Percentiles rank a stretch among this genome's conserved stretches.
These are phyloP conservation scores for Tillandsia fasciculata DNA, from an alignment of 176 grass and related monocot genomes.

Conservation along the genomic window DNA sequence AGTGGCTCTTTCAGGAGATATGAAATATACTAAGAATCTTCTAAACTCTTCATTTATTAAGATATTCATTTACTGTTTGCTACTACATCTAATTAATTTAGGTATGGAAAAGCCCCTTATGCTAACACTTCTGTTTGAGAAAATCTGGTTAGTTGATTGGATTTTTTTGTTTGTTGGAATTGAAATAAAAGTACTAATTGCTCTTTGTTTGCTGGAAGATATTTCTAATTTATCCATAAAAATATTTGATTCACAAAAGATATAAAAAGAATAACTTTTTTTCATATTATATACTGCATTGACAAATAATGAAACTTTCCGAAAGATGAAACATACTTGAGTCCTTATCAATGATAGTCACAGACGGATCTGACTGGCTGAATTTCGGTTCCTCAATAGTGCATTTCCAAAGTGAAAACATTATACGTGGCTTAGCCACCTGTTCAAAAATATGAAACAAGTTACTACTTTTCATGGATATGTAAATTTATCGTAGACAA, in stretches of 20 bases:
- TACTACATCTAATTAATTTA: not conserved
- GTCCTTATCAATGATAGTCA: constrained; percentile 63
- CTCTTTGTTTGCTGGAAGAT: no score
- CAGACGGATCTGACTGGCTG: constrained; percentile 49
- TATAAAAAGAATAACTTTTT: not conserved
- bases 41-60: no score
- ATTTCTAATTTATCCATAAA: no score
- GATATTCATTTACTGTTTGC: no score
- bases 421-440: constrained; percentile 50
- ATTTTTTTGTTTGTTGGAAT: no score
- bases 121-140: not conserved
- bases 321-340: constrained; percentile 48
- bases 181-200: no score
- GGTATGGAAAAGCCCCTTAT: not conserved
- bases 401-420: constrained; percentile 73
- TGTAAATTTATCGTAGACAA: not conserved
- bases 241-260: no score
- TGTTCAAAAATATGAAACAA: constrained; percentile 25
- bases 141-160: not conserved
- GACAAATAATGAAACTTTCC: not conserved
- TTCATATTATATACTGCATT: not conserved
- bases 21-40: no score
- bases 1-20: no score
- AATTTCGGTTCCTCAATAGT: constrained; percentile 75
- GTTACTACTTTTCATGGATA: not conserved